A percentile compares a stretch with the other conserved stretches of the same genome.
phyloP scores from a whole-genome alignment of 805 yeast species.

The Starmera pachycereana region DNA sequence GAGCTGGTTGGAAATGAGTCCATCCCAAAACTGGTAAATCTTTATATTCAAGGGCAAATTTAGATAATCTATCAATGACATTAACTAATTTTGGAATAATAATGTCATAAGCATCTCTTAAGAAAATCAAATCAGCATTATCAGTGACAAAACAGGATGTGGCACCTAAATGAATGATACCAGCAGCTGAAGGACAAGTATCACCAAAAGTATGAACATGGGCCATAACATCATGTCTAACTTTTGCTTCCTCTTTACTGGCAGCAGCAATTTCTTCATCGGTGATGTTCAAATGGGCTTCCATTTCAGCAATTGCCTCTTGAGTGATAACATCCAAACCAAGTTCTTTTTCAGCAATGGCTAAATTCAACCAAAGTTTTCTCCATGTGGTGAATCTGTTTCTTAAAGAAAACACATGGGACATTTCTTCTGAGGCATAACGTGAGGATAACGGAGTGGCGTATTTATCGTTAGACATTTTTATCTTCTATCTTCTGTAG shows the following conservation, averaged over 20 bases:
- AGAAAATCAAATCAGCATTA: constrained; percentile 93
- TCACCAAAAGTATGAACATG: constrained; percentile 94
- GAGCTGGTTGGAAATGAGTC: constrained; percentile 99
- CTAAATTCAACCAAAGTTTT: constrained; percentile 90
- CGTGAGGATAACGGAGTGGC: constrained; percentile 91
- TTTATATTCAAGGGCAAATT: constrained; percentile 86
- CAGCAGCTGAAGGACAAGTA: constrained; percentile 92
- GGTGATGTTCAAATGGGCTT: constrained; percentile 65
- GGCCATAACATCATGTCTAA: constrained; percentile 99
- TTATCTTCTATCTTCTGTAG: background rate
- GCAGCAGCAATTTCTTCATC: constrained; percentile 91
- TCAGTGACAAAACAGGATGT: constrained; percentile 97
- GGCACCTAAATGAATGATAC: constrained; percentile 96
- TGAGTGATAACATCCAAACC: constrained; percentile 81
- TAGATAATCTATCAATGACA: constrained; percentile 80
- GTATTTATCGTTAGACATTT: constrained; percentile 54
- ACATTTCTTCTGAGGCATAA: constrained; percentile 97
- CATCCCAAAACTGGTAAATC: constrained; percentile 96
- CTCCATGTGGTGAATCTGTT: constrained; percentile 98
- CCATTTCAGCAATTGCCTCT: constrained; percentile 86
- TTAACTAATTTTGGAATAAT: constrained; percentile 92
- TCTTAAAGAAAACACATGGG: constrained; percentile 80
- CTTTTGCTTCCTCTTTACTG: constrained; percentile 89
- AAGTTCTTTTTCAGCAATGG: constrained; percentile 88
- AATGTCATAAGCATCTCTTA: constrained; percentile 91